A percentile compares a stretch with the other conserved stretches of the same genome.
These are phyloP conservation scores for Brassica cretica DNA, from an alignment of 345 rosid genomes.

Conservation along the genomic window DNA sequence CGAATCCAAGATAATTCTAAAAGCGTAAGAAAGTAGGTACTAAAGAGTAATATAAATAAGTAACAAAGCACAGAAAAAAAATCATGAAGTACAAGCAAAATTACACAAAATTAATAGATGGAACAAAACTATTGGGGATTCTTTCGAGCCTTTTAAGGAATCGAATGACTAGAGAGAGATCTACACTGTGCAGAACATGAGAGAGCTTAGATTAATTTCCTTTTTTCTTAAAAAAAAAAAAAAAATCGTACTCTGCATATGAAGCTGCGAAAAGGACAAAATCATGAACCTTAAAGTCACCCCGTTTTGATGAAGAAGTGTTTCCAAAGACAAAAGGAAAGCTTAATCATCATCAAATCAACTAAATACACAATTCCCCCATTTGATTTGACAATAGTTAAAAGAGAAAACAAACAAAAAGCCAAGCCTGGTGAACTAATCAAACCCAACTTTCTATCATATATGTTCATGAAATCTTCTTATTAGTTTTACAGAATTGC, in stretches of 20 bases:
- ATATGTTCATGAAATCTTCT: no score
- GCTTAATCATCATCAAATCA: not conserved
- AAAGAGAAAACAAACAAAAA: not conserved
- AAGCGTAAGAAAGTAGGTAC: not conserved
- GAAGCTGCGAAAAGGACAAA: conserved; percentile 10
- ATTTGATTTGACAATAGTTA: conserved; percentile 2
- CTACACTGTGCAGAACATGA: conserved; percentile 10
- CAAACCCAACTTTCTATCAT: not conserved
- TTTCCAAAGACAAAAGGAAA: not conserved
- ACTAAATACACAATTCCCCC: not conserved
- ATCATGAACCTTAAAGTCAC: conserved; percentile 21
- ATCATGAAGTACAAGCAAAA: conserved; percentile 19
- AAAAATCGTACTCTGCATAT: not conserved
- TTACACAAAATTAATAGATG: not conserved
- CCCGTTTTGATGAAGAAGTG: not conserved
- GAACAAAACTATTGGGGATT: conserved; percentile 21
- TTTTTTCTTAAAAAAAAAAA: not conserved
- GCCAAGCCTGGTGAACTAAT: not conserved
- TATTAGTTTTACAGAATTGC: not conserved
- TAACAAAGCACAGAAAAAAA: conserved; percentile 7
- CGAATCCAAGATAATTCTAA: conserved; percentile 5
- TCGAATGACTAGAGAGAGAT: conserved; percentile 24
- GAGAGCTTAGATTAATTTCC: not conserved
- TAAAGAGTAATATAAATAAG: conserved; percentile 20
- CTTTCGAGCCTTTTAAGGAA: conserved; percentile 28